Percentiles rank a stretch among this genome's conserved stretches.
These are phyloP conservation scores for Stylosanthes scabra DNA, from an alignment of 331 rosid genomes.

Conservation along the genomic window DNA sequence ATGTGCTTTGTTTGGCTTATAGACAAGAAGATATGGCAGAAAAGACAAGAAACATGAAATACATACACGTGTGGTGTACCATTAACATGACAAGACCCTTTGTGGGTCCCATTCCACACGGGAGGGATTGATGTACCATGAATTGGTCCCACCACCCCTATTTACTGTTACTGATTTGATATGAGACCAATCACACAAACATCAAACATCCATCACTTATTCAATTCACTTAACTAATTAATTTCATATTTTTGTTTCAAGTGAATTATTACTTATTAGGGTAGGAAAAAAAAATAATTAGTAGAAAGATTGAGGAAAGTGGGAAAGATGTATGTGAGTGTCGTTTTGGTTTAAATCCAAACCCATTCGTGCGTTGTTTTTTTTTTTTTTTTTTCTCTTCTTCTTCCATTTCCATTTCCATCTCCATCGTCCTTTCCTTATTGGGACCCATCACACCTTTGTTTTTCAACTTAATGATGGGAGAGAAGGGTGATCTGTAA, in stretches of 20 bases:
- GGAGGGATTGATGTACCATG: not conserved
- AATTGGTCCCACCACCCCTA: constrained; percentile 33
- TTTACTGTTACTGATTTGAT: not conserved
- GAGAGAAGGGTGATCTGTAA: too few species aligned
- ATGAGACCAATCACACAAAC: constrained; percentile 31
- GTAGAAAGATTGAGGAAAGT: too few species aligned
- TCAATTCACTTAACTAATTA: not conserved
- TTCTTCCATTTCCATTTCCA: too few species aligned
- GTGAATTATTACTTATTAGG: too few species aligned
- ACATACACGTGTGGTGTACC: constrained; percentile 45
- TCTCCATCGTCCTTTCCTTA: not conserved
- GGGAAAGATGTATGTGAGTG: not conserved
- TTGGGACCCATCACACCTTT: not conserved
- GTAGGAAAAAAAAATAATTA: too few species aligned
- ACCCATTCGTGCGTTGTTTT: constrained; percentile 43
- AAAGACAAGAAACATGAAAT: not conserved
- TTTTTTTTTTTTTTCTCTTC: not conserved
- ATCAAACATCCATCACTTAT: constrained; percentile 9
- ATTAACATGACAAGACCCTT: not conserved
- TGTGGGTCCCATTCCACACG: constrained; percentile 17
- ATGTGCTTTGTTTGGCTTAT: not conserved
- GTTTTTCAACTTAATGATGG: not conserved
- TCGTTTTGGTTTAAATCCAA: constrained; percentile 31
- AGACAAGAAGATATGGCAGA: constrained; percentile 8
- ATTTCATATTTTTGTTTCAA: too few species aligned